Base-by-base conservation (phyloP, 805 yeast species). In the Candida dajiaensis region DNA sequence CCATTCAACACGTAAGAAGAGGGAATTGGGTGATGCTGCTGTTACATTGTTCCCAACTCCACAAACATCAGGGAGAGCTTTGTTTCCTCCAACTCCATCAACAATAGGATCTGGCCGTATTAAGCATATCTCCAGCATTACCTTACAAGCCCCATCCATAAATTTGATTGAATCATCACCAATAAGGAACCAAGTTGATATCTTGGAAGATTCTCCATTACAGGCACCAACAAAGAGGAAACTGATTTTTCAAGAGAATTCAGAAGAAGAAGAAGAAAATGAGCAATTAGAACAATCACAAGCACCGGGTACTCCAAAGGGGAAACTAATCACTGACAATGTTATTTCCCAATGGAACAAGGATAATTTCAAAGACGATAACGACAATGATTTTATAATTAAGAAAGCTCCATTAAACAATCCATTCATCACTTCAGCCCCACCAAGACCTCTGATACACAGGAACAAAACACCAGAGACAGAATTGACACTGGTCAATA, bases 311-410 rank as follows among this genome's bases (percentile, higher is more conserved):
- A 70, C 75, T 0, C 75, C 75, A 11, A 56, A 62, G 38, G 62
- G 62, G 36, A 63, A 62, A 38, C 40, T 69, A 3, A 64, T 68
- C 10, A 59, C 68, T 6, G 57, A 57, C 38, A 62, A 63, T 18
- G 47, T 65, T 43, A 63, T 67, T 4, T 47, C 51, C 22, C 54
- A 64, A 39, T 69, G 72, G 71, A 58, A 65, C 37, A 62, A 66
- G 28, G 49, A 46, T 11, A 47, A 44, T 10, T 41, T 40, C 9
- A 46, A 46, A 16, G 52, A 45, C 12, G 53, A 47, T 12, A 54
- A 55, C 11, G 56, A 51, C 22, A 56, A 49, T 9, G 62, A 56
- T 31, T 44, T 41, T 3, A 41, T 53, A 23, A 55, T 57, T 8
- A 52, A 40, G 26, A 45, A 39, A 35, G 42, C 29, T 15, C 43